Conservation (phyloP, 805 yeast species). For the Henningerozyma blattae region DNA sequence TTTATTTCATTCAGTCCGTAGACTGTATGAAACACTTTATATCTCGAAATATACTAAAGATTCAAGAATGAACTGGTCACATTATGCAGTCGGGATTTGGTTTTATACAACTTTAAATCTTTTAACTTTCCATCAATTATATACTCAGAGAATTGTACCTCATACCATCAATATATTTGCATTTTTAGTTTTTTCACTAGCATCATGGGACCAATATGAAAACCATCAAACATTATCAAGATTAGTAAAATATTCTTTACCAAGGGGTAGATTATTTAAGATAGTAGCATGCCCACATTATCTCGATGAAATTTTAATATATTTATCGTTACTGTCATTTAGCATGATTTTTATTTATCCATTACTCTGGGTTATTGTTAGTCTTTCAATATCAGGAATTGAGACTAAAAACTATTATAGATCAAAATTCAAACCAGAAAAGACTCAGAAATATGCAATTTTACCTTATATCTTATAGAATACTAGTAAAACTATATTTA, state of each 20-base stretch:
- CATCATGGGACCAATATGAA: constrained; percentile 22
- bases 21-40: constrained; percentile 41
- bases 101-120: constrained; percentile 42
- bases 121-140: constrained; percentile 23
- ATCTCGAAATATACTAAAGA: constrained; percentile 35
- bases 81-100: constrained; percentile 52
- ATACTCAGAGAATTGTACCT: constrained; percentile 5
- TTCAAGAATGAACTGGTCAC: constrained; percentile 52
- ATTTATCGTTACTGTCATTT: constrained; percentile 24
- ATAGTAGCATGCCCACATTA: constrained; percentile 57
- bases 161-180: constrained; percentile 8
- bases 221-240: constrained; percentile 39
- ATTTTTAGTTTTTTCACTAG: constrained; percentile 12
- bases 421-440: constrained; percentile 10
- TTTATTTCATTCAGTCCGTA: constrained; percentile 41
- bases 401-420: constrained; percentile 40
- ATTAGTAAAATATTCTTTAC: constrained; percentile 44
- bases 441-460: constrained; percentile 10
- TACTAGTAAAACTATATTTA: not conserved
- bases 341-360: constrained; percentile 13
- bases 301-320: constrained; percentile 50
- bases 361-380: constrained; percentile 27
- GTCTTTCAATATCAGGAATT: constrained; percentile 43
- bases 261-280: constrained; percentile 38
- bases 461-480: constrained; percentile 9